Percentiles rank a stretch among this genome's conserved stretches.
Evolutionary conservation across 768 basidiomycete genomes (phyloP).

Genomic region (Rhizopogon vinicolor): DNA sequence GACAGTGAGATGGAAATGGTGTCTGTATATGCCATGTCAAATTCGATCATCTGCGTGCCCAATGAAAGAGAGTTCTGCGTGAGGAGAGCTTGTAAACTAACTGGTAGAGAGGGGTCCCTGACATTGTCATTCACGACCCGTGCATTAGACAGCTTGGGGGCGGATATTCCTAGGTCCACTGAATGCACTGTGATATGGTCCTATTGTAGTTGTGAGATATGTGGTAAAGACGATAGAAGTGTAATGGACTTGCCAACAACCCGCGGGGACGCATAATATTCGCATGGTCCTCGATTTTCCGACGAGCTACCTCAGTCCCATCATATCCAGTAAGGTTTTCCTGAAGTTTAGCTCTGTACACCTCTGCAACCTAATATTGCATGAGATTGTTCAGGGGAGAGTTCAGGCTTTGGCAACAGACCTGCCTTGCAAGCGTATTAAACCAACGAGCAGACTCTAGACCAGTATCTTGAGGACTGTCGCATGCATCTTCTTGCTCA

Average conservation of each 20-base stretch:
- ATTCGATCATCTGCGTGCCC: slow-evolving; percentile 61
- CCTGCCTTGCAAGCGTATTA: slow-evolving; percentile 81
- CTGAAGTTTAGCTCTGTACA: slow-evolving; percentile 75
- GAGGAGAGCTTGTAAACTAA: slow-evolving; percentile 14
- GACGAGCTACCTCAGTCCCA: slow-evolving; percentile 81
- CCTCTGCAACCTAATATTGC: slow-evolving; percentile 50
- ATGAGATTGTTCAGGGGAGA: neutral
- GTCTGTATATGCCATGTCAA: slow-evolving; percentile 84
- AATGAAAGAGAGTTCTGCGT: slow-evolving; percentile 12
- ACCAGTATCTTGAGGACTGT: slow-evolving; percentile 9
- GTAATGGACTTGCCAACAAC: slow-evolving; percentile 50
- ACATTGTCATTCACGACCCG: slow-evolving; percentile 31
- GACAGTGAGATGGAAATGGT: slow-evolving; percentile 78
- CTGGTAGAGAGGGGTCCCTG: slow-evolving; percentile 19
- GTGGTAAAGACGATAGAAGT: neutral
- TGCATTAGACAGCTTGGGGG: slow-evolving; percentile 74
- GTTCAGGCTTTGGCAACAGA: slow-evolving; percentile 24
- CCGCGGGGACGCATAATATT: slow-evolving; percentile 71
- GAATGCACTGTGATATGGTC: slow-evolving; percentile 85
- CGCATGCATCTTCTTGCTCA: slow-evolving; percentile 4
- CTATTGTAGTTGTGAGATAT: slow-evolving; percentile 33
- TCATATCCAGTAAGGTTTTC: slow-evolving; percentile 64
- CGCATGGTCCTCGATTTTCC: slow-evolving; percentile 73
- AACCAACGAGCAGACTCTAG: slow-evolving; percentile 90
- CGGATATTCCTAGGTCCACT: slow-evolving; percentile 76